Evolutionary conservation across 352 stramenopile genomes (phyloP), one percentile per base, ranked within the genome.

Genomic region (Pythium aquatile): DNA sequence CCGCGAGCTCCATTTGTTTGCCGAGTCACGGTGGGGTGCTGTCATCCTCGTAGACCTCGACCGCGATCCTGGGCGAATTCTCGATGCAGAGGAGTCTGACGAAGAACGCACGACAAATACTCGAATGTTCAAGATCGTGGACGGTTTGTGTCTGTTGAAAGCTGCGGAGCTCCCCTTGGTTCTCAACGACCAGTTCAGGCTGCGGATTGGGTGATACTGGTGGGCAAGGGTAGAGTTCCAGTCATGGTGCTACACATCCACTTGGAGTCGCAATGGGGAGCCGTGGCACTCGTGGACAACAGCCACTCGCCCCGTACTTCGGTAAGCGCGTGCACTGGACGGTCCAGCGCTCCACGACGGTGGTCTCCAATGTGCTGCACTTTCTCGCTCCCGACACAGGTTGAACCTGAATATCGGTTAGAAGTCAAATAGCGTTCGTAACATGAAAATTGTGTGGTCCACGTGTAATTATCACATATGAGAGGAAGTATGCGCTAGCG

Each of bases 381-480:
- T 10, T 29, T n/a, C 57, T 63, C 5, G 17, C 7, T 6, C 10
- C 17, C 16, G 30, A 32, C 16, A 33, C 8, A 24, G 42, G n/a
- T 65, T 65, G 47, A 65, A 65, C 48, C 35, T 65, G 49, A 5
- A 9, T 26, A 46, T 54, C 26, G 17, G 20, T 32, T 61, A 61
- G 46, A 16, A n/a, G 17, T 49, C 20, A 24, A 24, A 24, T 24
- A 24, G 20, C 20, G 20, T 24, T 24, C 20, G 20, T 24, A 24
- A 24, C 20, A 24, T 24, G 20, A 24, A 24, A 24, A 24, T 24
- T 24, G 20, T 44, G 46, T 65, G 47, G 33, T 28, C 46, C 30
- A 56, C 46, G 16, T 28, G 42, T 10, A 13, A 11, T 29, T 53
- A 53, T 53, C 26, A 53, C 8, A 53, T n/a, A 53, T 14, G 3